Conservation (phyloP, 129 eudicot species). For the Escallonia rubra region DNA sequence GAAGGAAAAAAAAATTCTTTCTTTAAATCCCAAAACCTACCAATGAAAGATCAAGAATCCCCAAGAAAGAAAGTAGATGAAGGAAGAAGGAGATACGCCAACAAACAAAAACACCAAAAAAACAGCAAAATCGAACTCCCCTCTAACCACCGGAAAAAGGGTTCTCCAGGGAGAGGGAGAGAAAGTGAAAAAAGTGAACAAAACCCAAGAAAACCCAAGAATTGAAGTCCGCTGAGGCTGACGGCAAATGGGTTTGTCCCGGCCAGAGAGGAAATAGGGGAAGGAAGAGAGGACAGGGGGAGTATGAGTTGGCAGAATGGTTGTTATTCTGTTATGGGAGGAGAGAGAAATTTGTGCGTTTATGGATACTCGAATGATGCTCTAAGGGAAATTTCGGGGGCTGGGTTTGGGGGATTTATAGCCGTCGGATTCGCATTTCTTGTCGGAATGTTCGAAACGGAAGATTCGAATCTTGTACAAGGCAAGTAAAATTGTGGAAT, state of each 20-base stretch:
- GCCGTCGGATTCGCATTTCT: conserved; percentile 37
- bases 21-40: background rate
- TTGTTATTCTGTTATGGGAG: conserved; percentile 14
- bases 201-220: background rate
- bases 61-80: background rate
- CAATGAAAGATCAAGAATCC: no score
- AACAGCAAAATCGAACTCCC: background rate
- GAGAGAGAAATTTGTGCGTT: background rate
- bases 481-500: background rate
- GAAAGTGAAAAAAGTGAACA: background rate
- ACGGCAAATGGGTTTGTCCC: background rate
- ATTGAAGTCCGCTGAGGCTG: background rate
- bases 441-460: conserved; percentile 42
- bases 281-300: conserved; percentile 5
- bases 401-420: conserved; percentile 11
- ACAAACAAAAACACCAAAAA: background rate
- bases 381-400: conserved; percentile 5
- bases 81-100: background rate
- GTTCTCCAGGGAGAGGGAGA: conserved; percentile 11
- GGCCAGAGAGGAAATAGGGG: background rate
- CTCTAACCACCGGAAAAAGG: conserved; percentile 15
- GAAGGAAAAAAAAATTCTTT: background rate
- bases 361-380: conserved; percentile 29
- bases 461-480: conserved; percentile 55
- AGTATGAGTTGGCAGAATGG: conserved; percentile 17